Conservation (phyloP, 805 yeast species). For the Ogataea populi-albae region DNA sequence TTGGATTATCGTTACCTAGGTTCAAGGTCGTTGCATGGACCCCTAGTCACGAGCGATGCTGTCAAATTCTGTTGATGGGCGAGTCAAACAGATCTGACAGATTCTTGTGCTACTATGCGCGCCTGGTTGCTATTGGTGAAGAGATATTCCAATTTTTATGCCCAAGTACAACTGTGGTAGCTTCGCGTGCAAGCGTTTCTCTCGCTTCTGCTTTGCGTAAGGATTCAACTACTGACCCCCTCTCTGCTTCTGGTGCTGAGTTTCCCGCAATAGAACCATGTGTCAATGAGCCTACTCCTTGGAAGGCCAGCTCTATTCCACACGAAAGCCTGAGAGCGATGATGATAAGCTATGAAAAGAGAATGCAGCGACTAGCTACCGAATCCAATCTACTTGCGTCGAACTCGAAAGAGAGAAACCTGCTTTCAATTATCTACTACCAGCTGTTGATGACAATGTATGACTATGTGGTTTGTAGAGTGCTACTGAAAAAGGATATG, state of each 20-base stretch:
- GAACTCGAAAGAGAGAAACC: conserved; percentile 36
- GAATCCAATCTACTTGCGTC: conserved; percentile 39
- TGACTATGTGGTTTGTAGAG: conserved; percentile 48
- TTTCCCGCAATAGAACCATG: not conserved
- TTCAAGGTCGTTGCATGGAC: conserved; percentile 51
- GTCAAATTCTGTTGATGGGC: conserved; percentile 33
- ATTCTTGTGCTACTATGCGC: conserved; percentile 44
- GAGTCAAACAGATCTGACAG: conserved; percentile 38
- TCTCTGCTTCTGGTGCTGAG: not conserved
- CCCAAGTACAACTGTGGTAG: conserved; percentile 21
- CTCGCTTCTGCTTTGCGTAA: not conserved
- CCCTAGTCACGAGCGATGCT: conserved; percentile 39
- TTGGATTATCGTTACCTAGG: conserved; percentile 49
- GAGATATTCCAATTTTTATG: conserved; percentile 43
- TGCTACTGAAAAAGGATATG: conserved; percentile 29
- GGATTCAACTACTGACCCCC: not conserved
- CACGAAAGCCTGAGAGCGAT: conserved; percentile 29
- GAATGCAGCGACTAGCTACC: conserved; percentile 37
- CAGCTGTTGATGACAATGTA: conserved; percentile 50
- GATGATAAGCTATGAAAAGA: conserved; percentile 39
- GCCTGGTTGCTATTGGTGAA: conserved; percentile 47
- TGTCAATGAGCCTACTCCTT: conserved; percentile 1
- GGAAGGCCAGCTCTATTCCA: conserved; percentile 16
- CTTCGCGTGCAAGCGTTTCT: conserved; percentile 1
- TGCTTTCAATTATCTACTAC: conserved; percentile 45